These are phyloP conservation scores for Sicyos baderoa DNA, from an alignment of 306 rosid genomes.

Conservation along the genomic window DNA sequence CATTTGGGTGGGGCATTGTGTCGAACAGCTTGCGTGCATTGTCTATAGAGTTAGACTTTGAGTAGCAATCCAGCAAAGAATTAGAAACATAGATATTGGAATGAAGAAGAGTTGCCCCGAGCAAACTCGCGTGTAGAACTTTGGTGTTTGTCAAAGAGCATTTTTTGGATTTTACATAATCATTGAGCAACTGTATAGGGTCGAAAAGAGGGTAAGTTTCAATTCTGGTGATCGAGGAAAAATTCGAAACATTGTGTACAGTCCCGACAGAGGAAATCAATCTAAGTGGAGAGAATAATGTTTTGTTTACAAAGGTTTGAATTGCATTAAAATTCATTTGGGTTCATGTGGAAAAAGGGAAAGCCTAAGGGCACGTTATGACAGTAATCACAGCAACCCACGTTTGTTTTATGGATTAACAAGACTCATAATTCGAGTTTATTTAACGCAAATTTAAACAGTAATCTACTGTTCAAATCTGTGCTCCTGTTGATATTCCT, in stretches of 20 bases:
- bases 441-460: no score
- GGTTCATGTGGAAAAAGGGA: no score
- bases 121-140: slow-evolving; percentile 19
- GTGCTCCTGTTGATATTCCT: no score
- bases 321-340: slow-evolving; percentile 28
- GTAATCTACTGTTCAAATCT: no score
- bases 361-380: no score
- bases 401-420: no score
- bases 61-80: slow-evolving; percentile 33
- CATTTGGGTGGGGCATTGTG: slow-evolving; percentile 32
- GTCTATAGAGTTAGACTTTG: slow-evolving; percentile 30
- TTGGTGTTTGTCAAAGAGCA: slow-evolving; percentile 24
- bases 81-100: slow-evolving; percentile 35
- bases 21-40: slow-evolving; percentile 39
- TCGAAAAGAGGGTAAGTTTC: slow-evolving; percentile 20
- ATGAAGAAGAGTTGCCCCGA: slow-evolving; percentile 30
- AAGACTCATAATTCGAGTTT: no score
- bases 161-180: slow-evolving; percentile 25
- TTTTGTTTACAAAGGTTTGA: slow-evolving; percentile 15
- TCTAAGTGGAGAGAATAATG: slow-evolving; percentile 26
- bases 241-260: slow-evolving; percentile 11
- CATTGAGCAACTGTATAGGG: slow-evolving; percentile 34
- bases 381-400: no score
- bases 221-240: slow-evolving; percentile 7
- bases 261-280: slow-evolving; percentile 36